Conservation (phyloP, 2,329 filamentous ascomycete genomes). For the Penicillium sclerotiorum region DNA sequence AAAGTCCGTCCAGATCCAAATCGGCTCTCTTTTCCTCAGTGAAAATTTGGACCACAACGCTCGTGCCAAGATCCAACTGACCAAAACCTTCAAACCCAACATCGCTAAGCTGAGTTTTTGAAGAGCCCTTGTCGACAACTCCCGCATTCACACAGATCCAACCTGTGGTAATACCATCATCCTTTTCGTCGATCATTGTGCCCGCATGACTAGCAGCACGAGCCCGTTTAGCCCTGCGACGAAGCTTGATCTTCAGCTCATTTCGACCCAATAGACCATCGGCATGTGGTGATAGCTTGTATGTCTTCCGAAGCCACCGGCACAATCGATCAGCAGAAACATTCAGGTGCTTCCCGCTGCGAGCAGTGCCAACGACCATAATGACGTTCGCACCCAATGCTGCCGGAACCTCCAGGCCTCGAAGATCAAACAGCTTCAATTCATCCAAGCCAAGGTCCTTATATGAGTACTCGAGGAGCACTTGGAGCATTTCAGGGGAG, state of each 20-base stretch:
- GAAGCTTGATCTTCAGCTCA: constrained; percentile 84
- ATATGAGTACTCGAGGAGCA: constrained; percentile 76
- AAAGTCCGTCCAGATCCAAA: constrained; percentile 67
- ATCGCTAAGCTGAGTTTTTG: constrained; percentile 31
- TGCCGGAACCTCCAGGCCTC: constrained; percentile 79
- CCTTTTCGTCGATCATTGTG: constrained; percentile 59
- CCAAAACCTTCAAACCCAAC: constrained; percentile 74
- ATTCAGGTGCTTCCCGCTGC: constrained; percentile 90
- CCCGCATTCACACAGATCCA: constrained; percentile 96
- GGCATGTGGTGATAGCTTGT: constrained; percentile 74
- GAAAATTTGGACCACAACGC: constrained; percentile 71
- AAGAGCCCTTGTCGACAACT: constrained; percentile 58
- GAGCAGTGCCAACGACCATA: constrained; percentile 89
- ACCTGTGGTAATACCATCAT: constrained; percentile 87
- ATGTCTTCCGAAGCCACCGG: constrained; percentile 75
- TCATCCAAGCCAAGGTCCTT: constrained; percentile 86
- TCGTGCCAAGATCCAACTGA: constrained; percentile 56
- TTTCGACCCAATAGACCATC: constrained; percentile 89
- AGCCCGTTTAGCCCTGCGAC: constrained; percentile 76
- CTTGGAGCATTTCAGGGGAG: constrained; percentile 70
- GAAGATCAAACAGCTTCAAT: constrained; percentile 78
- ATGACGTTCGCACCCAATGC: constrained; percentile 85
- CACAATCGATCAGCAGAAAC: constrained; percentile 88
- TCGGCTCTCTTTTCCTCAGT: constrained; percentile 70
- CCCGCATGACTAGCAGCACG: constrained; percentile 75